A percentile compares a stretch with the other conserved stretches of the same genome.
Evolutionary conservation across 148 eudicot species (phyloP).

Genomic region (Chenopodium suecicum): DNA sequence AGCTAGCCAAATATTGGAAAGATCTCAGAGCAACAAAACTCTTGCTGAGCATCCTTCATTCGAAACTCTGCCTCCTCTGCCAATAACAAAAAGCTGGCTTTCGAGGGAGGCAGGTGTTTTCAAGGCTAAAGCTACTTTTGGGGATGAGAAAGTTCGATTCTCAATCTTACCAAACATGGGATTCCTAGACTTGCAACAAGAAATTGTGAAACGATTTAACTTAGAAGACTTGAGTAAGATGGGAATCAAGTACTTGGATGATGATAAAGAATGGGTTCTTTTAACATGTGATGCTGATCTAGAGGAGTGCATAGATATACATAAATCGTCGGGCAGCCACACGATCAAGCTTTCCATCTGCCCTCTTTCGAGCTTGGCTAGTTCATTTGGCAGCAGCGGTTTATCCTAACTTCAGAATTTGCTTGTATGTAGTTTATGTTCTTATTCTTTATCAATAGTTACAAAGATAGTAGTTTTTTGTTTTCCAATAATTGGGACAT

Average conservation of each 20-base stretch:
- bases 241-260: constrained; percentile 70
- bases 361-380: constrained; percentile 39
- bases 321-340: constrained; percentile 48
- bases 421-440: constrained; percentile 28
- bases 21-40: constrained; percentile 50
- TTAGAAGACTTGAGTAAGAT: constrained; percentile 43
- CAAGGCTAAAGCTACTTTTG: constrained; percentile 61
- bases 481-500: background rate
- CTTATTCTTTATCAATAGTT: constrained; percentile 24
- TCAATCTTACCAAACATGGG: constrained; percentile 54
- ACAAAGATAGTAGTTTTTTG: constrained; percentile 4
- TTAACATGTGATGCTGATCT: constrained; percentile 80
- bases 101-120: constrained; percentile 33
- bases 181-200: constrained; percentile 49
- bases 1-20: constrained; percentile 27
- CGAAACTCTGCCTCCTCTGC: constrained; percentile 28
- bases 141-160: constrained; percentile 72
- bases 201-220: constrained; percentile 54
- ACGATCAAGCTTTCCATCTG: constrained; percentile 52
- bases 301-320: constrained; percentile 71
- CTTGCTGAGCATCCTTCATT: constrained; percentile 26
- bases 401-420: constrained; percentile 28
- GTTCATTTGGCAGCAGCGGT: constrained; percentile 48
- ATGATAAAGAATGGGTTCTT: constrained; percentile 87
- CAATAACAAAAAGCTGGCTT: constrained; percentile 29